Conservation (phyloP, 495 filamentous ascomycete genomes). For the Trichoderma orchidacearum region DNA sequence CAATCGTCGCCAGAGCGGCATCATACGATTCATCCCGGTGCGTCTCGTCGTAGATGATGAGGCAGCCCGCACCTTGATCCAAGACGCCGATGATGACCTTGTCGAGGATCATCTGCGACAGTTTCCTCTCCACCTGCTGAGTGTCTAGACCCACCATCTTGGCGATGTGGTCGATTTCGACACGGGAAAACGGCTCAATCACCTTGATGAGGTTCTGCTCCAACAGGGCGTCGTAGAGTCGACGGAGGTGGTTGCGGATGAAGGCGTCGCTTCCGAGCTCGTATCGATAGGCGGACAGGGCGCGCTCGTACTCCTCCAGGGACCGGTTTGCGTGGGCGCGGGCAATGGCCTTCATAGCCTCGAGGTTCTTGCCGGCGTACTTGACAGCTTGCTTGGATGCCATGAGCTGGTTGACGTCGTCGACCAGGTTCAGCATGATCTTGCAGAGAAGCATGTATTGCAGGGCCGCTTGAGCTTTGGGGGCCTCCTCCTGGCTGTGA, state of each 20-base stretch:
- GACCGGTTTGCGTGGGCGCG: slow-evolving; percentile 88
- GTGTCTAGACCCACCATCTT: slow-evolving; percentile 94
- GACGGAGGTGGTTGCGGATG: slow-evolving; percentile 85
- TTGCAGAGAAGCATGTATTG: slow-evolving; percentile 99
- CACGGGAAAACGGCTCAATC: slow-evolving; percentile 93
- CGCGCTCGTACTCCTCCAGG: slow-evolving; percentile 90
- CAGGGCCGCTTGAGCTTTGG: slow-evolving; percentile 76
- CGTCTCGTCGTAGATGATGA: slow-evolving; percentile 94
- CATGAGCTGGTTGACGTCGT: slow-evolving; percentile 90
- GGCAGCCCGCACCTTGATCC: slow-evolving; percentile 92
- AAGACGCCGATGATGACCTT: slow-evolving; percentile 96
- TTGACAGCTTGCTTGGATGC: slow-evolving; percentile 88
- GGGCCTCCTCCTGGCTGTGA: slow-evolving; percentile 75
- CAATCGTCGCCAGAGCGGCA: slow-evolving; percentile 84
- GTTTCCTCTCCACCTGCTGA: slow-evolving; percentile 92
- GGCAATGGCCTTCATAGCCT: slow-evolving; percentile 98
- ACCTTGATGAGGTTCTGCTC: slow-evolving; percentile 99
- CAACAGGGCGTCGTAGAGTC: slow-evolving; percentile 94
- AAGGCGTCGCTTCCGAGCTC: slow-evolving; percentile 88
- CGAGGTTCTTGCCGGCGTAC: slow-evolving; percentile 85
- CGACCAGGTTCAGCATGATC: slow-evolving; percentile 94
- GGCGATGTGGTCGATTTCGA: slow-evolving; percentile 92
- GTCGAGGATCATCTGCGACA: slow-evolving; percentile 98
- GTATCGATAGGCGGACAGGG: slow-evolving; percentile 73
- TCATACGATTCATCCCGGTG: slow-evolving; percentile 89